Conservation (phyloP, 2,329 filamentous ascomycete species). For the Dendrostoma leiphaemia region DNA sequence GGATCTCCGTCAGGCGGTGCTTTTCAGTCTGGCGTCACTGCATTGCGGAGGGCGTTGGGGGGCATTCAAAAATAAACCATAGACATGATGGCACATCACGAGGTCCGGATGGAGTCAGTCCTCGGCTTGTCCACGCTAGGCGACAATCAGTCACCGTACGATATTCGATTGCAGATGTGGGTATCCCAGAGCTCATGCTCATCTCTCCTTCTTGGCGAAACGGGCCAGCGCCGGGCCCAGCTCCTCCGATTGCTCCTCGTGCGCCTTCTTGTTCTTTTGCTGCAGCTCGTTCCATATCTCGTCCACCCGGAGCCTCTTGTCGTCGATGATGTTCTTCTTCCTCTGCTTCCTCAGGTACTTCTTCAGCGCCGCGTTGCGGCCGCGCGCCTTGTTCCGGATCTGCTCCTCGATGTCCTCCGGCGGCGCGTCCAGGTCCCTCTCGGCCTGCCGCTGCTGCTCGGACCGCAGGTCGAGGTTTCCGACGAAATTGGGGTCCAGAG, state of each 20-base stretch:
- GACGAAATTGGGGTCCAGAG: constrained; percentile 86
- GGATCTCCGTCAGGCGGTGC: neutral
- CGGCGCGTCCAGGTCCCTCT: constrained; percentile 76
- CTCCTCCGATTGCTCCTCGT: constrained; percentile 64
- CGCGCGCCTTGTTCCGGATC: constrained; percentile 74
- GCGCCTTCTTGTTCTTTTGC: constrained; percentile 62
- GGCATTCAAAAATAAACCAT: neutral
- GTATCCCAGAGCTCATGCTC: constrained; percentile 25
- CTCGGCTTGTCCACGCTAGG: neutral
- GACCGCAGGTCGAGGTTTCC: constrained; percentile 82
- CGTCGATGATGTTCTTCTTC: constrained; percentile 91
- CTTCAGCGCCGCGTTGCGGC: constrained; percentile 84
- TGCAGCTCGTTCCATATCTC: constrained; percentile 74
- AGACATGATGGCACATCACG: neutral
- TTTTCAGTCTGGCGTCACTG: neutral
- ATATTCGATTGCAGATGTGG: constrained; percentile 16
- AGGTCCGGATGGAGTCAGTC: neutral
- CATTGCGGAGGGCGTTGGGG: constrained; percentile 17
- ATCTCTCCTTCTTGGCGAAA: constrained; percentile 70
- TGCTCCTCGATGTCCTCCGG: constrained; percentile 56
- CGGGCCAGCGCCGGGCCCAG: constrained; percentile 82
- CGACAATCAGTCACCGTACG: neutral
- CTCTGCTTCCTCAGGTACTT: constrained; percentile 91
- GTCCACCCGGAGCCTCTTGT: constrained; percentile 84
- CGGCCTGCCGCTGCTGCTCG: constrained; percentile 71